Conservation (phyloP, 2,329 filamentous ascomycete genomes). For the Ophiostoma tasmaniense region DNA sequence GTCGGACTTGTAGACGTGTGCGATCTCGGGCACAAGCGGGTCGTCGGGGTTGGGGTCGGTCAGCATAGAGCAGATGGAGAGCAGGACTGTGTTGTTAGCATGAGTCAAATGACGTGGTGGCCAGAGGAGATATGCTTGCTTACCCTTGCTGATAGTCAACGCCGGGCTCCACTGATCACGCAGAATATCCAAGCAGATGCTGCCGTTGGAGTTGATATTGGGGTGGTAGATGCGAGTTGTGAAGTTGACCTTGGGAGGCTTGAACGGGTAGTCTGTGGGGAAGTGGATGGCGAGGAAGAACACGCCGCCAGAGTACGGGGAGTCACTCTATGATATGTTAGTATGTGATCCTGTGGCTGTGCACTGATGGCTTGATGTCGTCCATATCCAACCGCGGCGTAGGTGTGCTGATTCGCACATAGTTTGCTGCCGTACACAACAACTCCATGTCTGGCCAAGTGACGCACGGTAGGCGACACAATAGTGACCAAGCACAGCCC, state of each 20-base stretch:
- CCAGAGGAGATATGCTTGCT: slow-evolving; percentile 21
- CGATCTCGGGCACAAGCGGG: slow-evolving; percentile 96
- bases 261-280: slow-evolving; percentile 99
- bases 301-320: slow-evolving; percentile 94
- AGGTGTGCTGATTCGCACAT: background rate
- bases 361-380: background rate
- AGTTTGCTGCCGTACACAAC: background rate
- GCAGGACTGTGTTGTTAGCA: slow-evolving; percentile 55
- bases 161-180: slow-evolving; percentile 99
- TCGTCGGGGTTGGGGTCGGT: slow-evolving; percentile 99
- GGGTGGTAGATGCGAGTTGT: slow-evolving; percentile 99
- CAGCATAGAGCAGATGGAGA: slow-evolving; percentile 99
- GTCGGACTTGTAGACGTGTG: slow-evolving; percentile 99
- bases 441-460: background rate
- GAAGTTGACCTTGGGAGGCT: slow-evolving; percentile 99
- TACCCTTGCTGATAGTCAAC: slow-evolving; percentile 97
- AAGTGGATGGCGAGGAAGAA: slow-evolving; percentile 99
- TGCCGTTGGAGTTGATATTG: slow-evolving; percentile 99
- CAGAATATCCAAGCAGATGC: slow-evolving; percentile 96
- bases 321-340: slow-evolving; percentile 59
- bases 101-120: background rate
- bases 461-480: background rate
- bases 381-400: background rate
- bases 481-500: background rate
- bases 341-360: background rate